These are phyloP conservation scores for Boletales sp. DNA, from an alignment of 768 basidiomycete genomes.

Conservation along the genomic window DNA sequence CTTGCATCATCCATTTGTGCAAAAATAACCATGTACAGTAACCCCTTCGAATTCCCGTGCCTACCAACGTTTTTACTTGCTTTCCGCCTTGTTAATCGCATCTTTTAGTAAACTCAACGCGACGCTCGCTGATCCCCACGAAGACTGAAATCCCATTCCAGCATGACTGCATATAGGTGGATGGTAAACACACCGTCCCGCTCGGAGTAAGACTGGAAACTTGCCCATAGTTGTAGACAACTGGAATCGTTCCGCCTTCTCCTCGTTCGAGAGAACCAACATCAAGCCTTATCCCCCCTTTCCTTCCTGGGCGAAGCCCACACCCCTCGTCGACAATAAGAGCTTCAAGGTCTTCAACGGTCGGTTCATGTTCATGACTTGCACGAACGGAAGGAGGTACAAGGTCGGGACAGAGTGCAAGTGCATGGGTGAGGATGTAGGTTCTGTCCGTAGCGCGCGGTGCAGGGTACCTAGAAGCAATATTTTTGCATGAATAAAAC, in stretches of 20 bases:
- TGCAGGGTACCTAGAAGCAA: constrained; percentile 50
- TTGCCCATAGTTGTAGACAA: constrained; percentile 63
- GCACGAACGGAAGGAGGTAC: constrained; percentile 52
- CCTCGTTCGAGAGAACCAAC: constrained; percentile 35
- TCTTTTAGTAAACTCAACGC: constrained; percentile 22
- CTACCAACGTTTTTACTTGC: neutral
- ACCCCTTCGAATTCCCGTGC: neutral
- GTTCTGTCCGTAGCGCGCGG: constrained; percentile 53
- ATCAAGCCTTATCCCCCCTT: constrained; percentile 49
- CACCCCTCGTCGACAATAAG: constrained; percentile 51
- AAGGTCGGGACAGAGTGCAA: constrained; percentile 54
- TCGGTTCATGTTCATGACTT: constrained; percentile 43
- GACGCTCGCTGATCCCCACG: constrained; percentile 57
- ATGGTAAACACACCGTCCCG: constrained; percentile 11
- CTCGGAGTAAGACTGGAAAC: constrained; percentile 12
- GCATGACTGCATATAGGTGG: constrained; percentile 17
- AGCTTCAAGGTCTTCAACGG: constrained; percentile 45
- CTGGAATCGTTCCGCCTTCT: constrained; percentile 36
- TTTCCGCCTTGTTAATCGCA: constrained; percentile 25
- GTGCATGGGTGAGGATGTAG: constrained; percentile 49
- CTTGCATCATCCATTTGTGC: neutral
- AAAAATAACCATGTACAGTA: neutral
- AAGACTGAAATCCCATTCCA: constrained; percentile 53
- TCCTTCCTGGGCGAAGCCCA: constrained; percentile 65
- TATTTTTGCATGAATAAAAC: no score